Percentiles rank a stretch among this genome's conserved stretches.
These are phyloP conservation scores for Populus tremula DNA, from an alignment of 345 rosid species.

Conservation along the genomic window DNA sequence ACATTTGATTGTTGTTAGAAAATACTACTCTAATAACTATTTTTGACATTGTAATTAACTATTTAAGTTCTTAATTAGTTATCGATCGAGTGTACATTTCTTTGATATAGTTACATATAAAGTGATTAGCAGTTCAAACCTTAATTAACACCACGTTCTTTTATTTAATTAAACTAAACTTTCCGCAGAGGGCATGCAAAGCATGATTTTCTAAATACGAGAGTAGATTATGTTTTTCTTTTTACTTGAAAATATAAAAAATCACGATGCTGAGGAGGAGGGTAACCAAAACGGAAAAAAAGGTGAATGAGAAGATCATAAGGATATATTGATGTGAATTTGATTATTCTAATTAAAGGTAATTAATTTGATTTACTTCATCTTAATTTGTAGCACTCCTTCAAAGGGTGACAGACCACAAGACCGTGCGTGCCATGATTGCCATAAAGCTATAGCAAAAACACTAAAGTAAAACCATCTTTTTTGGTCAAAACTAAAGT, in stretches of 20 bases:
- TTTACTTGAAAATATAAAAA: too few relatives aligned
- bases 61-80: too few relatives aligned
- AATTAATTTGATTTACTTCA: neutral
- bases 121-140: neutral
- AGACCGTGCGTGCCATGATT: constrained; percentile 26
- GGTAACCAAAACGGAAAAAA: neutral
- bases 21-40: too few relatives aligned
- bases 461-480: constrained; percentile 21
- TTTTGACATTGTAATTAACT: too few relatives aligned
- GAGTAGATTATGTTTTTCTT: too few relatives aligned
- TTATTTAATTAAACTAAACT: too few relatives aligned
- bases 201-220: neutral
- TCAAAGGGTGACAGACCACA: constrained; percentile 11
- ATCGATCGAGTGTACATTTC: too few relatives aligned
- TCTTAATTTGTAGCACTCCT: neutral
- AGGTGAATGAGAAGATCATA: neutral
- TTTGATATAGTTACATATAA: neutral
- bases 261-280: too few relatives aligned
- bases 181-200: too few relatives aligned
- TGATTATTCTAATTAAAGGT: too few relatives aligned
- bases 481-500: constrained; percentile 34
- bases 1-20: too few relatives aligned
- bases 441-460: constrained; percentile 25
- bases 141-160: neutral
- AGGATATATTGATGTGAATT: too few relatives aligned